phyloP scores from a whole-genome alignment of 331 rosid genomes.

The Stylosanthes scabra region DNA sequence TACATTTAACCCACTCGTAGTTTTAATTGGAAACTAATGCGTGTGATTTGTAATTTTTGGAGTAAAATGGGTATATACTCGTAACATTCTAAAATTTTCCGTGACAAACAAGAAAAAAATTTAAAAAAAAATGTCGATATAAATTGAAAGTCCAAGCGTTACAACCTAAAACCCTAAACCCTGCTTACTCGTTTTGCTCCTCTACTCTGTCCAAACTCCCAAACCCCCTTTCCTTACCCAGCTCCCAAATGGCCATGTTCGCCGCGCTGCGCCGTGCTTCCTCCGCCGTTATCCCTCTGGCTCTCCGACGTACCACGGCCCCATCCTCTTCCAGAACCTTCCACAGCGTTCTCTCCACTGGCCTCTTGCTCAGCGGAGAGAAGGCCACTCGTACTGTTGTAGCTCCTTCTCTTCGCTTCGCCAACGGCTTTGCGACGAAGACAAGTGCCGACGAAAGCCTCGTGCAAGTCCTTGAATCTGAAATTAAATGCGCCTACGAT shows the following conservation, averaged over 20 bases:
- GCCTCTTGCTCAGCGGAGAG: constrained; percentile 31
- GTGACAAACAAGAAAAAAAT: no score
- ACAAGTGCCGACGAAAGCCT: constrained; percentile 43
- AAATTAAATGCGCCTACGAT: constrained; percentile 62
- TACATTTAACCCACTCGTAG: no score
- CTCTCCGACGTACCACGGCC: constrained; percentile 44
- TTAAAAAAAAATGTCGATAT: background rate
- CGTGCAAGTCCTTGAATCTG: constrained; percentile 54
- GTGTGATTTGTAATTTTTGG: no score
- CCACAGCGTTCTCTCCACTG: constrained; percentile 49
- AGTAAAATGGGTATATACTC: no score
- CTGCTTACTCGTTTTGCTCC: background rate
- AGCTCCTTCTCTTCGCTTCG: constrained; percentile 54
- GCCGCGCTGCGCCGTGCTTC: constrained; percentile 69
- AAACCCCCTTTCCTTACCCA: background rate
- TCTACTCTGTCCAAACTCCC: background rate
- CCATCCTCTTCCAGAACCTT: constrained; percentile 59
- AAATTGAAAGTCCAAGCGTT: background rate
- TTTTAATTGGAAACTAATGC: no score
- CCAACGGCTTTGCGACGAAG: constrained; percentile 44
- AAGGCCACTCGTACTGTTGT: constrained; percentile 22
- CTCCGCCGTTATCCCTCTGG: constrained; percentile 52
- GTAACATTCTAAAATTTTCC: no score
- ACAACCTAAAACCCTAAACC: background rate
- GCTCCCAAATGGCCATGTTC: constrained; percentile 55